These are phyloP conservation scores for Botryotinia narcissicola DNA, from an alignment of 2,329 filamentous ascomycete genomes.

Conservation along the genomic window DNA sequence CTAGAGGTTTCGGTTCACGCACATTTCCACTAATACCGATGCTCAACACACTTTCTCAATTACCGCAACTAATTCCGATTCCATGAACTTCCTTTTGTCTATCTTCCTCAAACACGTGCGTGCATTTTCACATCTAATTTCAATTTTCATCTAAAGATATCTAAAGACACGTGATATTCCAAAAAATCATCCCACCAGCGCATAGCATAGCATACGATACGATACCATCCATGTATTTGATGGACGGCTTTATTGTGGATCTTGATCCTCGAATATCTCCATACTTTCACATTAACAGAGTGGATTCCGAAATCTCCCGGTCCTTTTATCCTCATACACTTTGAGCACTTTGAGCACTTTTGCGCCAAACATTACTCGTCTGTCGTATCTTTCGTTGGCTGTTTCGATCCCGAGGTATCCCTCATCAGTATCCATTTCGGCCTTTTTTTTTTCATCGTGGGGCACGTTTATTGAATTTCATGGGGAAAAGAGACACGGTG, in stretches of 20 bases:
- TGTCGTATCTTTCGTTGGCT: neutral
- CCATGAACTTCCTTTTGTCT: neutral
- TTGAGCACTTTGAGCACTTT: neutral
- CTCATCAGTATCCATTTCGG: neutral
- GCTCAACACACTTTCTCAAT: neutral
- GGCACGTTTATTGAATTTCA: conserved; percentile 10
- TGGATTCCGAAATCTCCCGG: conserved; percentile 16
- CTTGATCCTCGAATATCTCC: conserved; percentile 4
- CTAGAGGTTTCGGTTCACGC: neutral
- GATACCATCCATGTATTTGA: neutral
- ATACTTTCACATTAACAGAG: neutral
- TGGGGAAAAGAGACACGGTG: neutral
- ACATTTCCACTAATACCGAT: neutral
- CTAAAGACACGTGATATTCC: neutral
- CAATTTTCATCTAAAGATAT: neutral
- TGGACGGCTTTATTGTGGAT: conserved; percentile 22
- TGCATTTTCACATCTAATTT: neutral
- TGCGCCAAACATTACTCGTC: neutral
- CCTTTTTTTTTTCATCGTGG: conserved; percentile 6
- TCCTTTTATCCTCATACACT: conserved; percentile 11
- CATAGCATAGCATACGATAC: neutral
- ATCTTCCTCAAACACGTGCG: neutral
- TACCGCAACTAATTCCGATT: neutral
- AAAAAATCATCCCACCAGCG: conserved; percentile 8
- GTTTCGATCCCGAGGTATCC: neutral